phyloP scores from a whole-genome alignment of 805 yeast genomes.

The Metschnikowia sp. region DNA sequence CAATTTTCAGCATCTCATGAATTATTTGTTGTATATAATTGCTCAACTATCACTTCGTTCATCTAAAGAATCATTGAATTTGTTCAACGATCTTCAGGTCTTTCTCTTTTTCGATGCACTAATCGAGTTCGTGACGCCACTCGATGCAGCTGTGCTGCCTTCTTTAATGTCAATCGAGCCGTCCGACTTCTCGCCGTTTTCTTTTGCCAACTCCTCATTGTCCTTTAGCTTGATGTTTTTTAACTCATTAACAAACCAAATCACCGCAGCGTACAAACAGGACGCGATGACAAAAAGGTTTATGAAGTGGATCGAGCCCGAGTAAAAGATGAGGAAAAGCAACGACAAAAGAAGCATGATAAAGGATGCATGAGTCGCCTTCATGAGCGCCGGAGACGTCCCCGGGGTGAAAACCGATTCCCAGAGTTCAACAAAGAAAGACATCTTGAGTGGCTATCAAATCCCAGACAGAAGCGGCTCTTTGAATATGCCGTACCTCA shows the following conservation, averaged over 20 bases:
- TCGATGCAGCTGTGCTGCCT: too few species aligned
- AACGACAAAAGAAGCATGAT: constrained; percentile 58
- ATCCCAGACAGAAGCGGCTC: too few species aligned
- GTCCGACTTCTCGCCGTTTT: constrained; percentile 6
- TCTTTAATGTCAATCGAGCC: too few species aligned
- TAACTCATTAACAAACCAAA: constrained; percentile 85
- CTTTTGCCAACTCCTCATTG: constrained; percentile 37
- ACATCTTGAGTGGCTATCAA: constrained; percentile 17
- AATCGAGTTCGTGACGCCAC: constrained; percentile 2
- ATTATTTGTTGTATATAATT: too few species aligned
- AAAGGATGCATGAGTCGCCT: constrained; percentile 86
- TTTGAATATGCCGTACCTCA: too few species aligned
- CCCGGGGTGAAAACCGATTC: constrained; percentile 91
- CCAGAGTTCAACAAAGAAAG: constrained; percentile 72
- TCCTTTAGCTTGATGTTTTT: constrained; percentile 45
- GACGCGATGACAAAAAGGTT: constrained; percentile 55
- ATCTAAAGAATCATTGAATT: too few species aligned
- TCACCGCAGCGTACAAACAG: constrained; percentile 71
- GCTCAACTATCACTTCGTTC: too few species aligned
- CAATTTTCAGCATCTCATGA: too few species aligned
- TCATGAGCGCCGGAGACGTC: constrained; percentile 80
- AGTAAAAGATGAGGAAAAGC: constrained; percentile 52
- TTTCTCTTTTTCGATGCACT: constrained; percentile 16
- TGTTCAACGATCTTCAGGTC: constrained; percentile 1
- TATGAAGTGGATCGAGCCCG: constrained; percentile 64